Conservation (phyloP, 805 yeast species). For the Candida mattraensis region DNA sequence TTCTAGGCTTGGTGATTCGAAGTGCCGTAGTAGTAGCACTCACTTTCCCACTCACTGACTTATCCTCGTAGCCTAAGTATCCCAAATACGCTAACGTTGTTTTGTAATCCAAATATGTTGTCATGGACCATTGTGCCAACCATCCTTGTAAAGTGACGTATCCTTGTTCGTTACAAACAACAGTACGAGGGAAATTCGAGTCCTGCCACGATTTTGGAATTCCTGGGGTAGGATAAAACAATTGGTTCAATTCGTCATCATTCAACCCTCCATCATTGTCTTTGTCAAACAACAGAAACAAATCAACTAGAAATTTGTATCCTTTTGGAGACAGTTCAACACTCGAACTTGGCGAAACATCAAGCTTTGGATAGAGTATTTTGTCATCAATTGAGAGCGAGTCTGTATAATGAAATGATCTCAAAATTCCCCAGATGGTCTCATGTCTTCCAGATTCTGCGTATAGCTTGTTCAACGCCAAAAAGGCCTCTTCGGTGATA, state of each 20-base stretch:
- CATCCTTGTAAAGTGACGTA: constrained; percentile 94
- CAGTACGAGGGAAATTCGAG: constrained; percentile 79
- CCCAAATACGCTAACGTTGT: constrained; percentile 88
- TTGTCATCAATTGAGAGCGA: constrained; percentile 81
- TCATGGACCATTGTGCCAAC: constrained; percentile 99
- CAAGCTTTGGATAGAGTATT: constrained; percentile 75
- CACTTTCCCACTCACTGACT: constrained; percentile 19
- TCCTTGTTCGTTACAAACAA: constrained; percentile 88
- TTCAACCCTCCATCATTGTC: constrained; percentile 97
- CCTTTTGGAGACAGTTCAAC: constrained; percentile 94
- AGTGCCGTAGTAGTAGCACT: constrained; percentile 47
- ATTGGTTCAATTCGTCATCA: constrained; percentile 61
- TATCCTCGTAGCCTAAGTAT: constrained; percentile 78
- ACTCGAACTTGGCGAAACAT: constrained; percentile 70
- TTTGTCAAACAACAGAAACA: constrained; percentile 82
- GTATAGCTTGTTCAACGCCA: constrained; percentile 73
- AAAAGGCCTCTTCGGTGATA: constrained; percentile 70
- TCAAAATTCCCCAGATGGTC: constrained; percentile 91
- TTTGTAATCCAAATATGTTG: constrained; percentile 80
- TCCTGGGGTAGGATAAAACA: constrained; percentile 92
- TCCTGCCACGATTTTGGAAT: constrained; percentile 86
- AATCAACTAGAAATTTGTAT: constrained; percentile 85
- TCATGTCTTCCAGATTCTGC: constrained; percentile 95
- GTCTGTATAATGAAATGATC: constrained; percentile 89
- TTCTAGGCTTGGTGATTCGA: constrained; percentile 80